Evolutionary conservation across 768 basidiomycete species (phyloP), one percentile per base, ranked within the genome.

Genomic region (Pseudohyphozyma bogoriensis): DNA sequence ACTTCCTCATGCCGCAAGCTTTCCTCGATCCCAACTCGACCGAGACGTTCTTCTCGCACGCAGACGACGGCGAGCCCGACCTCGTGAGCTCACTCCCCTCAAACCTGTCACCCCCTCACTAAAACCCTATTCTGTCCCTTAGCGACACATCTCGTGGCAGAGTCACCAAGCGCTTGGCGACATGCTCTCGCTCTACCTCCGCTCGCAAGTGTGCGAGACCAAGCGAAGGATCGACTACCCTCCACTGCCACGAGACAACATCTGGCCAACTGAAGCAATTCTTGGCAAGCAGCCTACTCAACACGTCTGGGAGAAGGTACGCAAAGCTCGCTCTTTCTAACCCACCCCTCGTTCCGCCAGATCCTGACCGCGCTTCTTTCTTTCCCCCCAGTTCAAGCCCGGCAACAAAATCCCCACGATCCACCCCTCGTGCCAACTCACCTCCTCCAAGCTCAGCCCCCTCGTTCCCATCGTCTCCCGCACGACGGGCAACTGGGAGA

Each of bases 1-100:
- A 69, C 36, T 49, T 58, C 24, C 46, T 64, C 16, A 55, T 64
- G 0, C 68, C 68, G 0, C 46, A 60, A 24, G 36, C 60, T 32
- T 39, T 69, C 31, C 28, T 28, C 22, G 51, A 64, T 22, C 62
- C 65, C 6, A 56, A 66, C 9, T 32, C 39, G 16, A 50, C 55
- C 15, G 39, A 46, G 0, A 28, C 40, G 2, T 51, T 51, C 28
- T 68, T 64, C 45, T 29, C 53, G 11, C 39, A 60, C 24, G 47
- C 9, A 18, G 50, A 24, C 28, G 32, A 35, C 18, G 18, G 32
- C 2, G n/a, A 39, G 35, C 46, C 45, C 1, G 52, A 59, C n/a
- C 35, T 36, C 0, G 54, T 60, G 20, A 37, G 59, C 11, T 12
- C 13, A 12, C 32, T 20, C 1, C 0, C 20, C 11, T 4, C 9